Percentiles rank a stretch among this genome's conserved stretches.
These are phyloP conservation scores for Podila minutissima DNA, from an alignment of 192 early-diverging fungal genomes.

Conservation along the genomic window DNA sequence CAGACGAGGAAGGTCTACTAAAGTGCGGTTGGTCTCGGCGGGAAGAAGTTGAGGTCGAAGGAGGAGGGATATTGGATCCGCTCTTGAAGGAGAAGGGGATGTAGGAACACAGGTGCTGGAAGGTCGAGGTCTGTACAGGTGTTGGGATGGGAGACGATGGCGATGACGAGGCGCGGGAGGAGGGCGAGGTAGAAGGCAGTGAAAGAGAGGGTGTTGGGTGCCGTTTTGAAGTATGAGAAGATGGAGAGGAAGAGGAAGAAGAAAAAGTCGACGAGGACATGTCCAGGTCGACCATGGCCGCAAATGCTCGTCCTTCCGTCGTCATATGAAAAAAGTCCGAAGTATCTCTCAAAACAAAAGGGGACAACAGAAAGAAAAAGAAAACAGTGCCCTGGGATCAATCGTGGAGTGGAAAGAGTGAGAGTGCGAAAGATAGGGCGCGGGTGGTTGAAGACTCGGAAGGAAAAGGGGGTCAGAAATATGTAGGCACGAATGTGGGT, in stretches of 20 bases:
- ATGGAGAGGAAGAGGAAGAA: not conserved
- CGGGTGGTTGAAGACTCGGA: too few species aligned
- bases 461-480: too few species aligned
- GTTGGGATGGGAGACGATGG: not conserved
- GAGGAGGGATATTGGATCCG: too few species aligned
- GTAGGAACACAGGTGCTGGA: conserved; percentile 20
- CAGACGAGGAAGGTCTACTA: not conserved
- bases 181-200: conserved; percentile 7
- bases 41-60: not conserved
- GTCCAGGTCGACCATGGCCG: conserved; percentile 24
- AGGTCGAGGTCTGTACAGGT: not conserved
- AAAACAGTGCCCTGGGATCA: not conserved
- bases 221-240: not conserved
- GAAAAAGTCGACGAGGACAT: not conserved
- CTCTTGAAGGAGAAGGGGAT: conserved; percentile 15
- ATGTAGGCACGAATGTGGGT: too few species aligned
- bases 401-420: not conserved
- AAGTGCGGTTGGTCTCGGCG: not conserved
- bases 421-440: not conserved
- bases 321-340: conserved; percentile 39
- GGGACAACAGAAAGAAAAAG: not conserved
- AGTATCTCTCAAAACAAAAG: not conserved
- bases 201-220: not conserved
- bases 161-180: not conserved
- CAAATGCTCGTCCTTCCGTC: conserved; percentile 44